Evolutionary conservation across 1,284 basidiomycete genomes (phyloP).

Genomic region (Tylopilus orsonianus): DNA sequence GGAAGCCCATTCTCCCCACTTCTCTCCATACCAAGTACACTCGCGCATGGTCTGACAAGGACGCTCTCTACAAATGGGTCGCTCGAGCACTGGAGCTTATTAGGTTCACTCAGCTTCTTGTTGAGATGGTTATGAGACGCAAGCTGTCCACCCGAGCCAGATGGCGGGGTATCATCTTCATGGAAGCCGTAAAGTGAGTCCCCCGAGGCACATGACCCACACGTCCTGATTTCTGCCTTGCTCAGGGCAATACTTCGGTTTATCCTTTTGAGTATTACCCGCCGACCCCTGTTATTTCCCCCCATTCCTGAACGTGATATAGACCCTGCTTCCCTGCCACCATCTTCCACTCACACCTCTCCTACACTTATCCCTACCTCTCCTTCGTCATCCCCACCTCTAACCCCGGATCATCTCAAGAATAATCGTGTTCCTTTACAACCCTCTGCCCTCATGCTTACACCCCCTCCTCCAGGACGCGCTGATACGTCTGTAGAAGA

Average conservation of each 20-base stretch:
- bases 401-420: conserved; percentile 71
- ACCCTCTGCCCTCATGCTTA: conserved; percentile 53
- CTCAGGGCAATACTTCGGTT: conserved; percentile 74
- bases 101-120: conserved; percentile 74
- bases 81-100: conserved; percentile 73
- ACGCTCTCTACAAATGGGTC: conserved; percentile 69
- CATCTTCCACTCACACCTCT: conserved; percentile 53
- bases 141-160: conserved; percentile 59
- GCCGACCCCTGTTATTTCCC: conserved; percentile 70
- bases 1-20: conserved; percentile 66
- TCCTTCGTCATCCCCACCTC: conserved; percentile 48
- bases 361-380: conserved; percentile 60
- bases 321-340: conserved; percentile 68
- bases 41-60: conserved; percentile 74
- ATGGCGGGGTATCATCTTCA: conserved; percentile 71
- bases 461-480: conserved; percentile 48
- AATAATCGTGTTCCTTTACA: conserved; percentile 72
- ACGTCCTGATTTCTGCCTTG: conserved; percentile 8
- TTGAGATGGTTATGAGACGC: conserved; percentile 84
- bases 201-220: background rate
- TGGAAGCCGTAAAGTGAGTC: conserved; percentile 80
- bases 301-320: conserved; percentile 85
- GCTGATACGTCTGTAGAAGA: conserved; percentile 66
- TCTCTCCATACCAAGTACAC: conserved; percentile 79
- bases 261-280: conserved; percentile 67